Evolutionary conservation across 2,329 filamentous ascomycete genomes (phyloP), one percentile per base, ranked within the genome.

Genomic region (Penicillium sp.): DNA sequence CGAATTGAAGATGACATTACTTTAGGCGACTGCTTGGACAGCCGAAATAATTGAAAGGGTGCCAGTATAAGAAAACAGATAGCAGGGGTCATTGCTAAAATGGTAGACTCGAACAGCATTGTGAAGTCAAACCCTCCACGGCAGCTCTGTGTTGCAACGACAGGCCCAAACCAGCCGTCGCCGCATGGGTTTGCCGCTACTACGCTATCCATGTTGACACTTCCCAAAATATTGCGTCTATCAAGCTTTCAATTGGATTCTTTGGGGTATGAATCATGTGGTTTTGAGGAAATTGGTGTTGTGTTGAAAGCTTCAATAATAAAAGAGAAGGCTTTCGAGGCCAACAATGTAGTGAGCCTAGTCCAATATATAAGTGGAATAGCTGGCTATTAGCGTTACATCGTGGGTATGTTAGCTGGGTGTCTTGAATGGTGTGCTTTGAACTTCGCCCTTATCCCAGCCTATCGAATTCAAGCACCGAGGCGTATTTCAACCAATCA

Each of bases 91-190:
- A 62, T 34, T 31, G 46, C 60, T 39, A 62, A 48, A 13, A 62
- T 54, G 10, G 24, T 34, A 10, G 57, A 42, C 26, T 62, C 58
- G 21, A 60, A 62, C 14, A 54, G 16, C 10, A 56, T 29, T 1
- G 59, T 62, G 37, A 62, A 62, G 53, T 62, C 59, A 43, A 62
- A 60, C 13, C 59, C 59, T 34, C 57, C 58, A 6, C 59, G 57
- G 51, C 58, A 62, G 29, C 31, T 29, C 11, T 37, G 18, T 13
- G 44, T 39, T 16, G 47, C 18, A 18, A 59, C 50, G 4, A 51
- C 39, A 5, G 56, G 56, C 2, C 53, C 58, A 51, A 56, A 55
- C 39, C 40, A 18, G 43, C n/a, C 33, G 26, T 60, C 55, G 37
- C 40, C 42, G 36, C 47, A 55, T 47, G 23, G 37, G 24, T 24